These are phyloP conservation scores for Pseudogymnoascus verrucosus DNA, from an alignment of 2,329 filamentous ascomycete species.

Conservation along the genomic window DNA sequence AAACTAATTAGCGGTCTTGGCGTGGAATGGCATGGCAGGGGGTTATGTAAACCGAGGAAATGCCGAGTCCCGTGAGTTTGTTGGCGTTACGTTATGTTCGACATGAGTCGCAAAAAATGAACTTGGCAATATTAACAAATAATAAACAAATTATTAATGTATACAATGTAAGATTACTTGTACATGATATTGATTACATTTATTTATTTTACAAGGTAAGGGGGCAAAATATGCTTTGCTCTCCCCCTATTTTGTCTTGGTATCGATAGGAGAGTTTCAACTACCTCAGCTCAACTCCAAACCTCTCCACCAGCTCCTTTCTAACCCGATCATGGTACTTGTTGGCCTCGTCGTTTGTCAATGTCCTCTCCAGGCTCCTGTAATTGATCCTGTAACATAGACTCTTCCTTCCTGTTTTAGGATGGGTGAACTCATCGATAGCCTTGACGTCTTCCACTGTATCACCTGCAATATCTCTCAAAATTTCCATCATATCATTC, in stretches of 20 bases:
- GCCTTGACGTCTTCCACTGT: constrained; percentile 79
- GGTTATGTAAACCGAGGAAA: constrained; percentile 6
- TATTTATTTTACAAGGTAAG: background rate
- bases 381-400: constrained; percentile 92
- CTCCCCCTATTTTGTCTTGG: background rate
- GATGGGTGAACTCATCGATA: constrained; percentile 81
- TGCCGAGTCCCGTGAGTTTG: background rate
- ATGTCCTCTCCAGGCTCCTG: constrained; percentile 79
- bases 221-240: background rate
- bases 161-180: background rate
- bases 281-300: constrained; percentile 73
- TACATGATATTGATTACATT: constrained; percentile 1
- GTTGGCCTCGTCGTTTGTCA: constrained; percentile 78
- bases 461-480: constrained; percentile 74
- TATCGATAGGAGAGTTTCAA: background rate
- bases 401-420: constrained; percentile 74
- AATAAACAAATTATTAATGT: constrained; percentile 1
- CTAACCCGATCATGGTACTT: constrained; percentile 63
- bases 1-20: constrained; percentile 6
- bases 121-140: background rate
- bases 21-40: constrained; percentile 3
- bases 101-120: background rate
- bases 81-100: constrained; percentile 6
- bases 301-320: constrained; percentile 53
- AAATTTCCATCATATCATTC: constrained; percentile 95